Percentiles rank a stretch among this genome's conserved stretches.
Evolutionary conservation across 306 rosid species (phyloP).

Genomic region (Acacia crassicarpa): DNA sequence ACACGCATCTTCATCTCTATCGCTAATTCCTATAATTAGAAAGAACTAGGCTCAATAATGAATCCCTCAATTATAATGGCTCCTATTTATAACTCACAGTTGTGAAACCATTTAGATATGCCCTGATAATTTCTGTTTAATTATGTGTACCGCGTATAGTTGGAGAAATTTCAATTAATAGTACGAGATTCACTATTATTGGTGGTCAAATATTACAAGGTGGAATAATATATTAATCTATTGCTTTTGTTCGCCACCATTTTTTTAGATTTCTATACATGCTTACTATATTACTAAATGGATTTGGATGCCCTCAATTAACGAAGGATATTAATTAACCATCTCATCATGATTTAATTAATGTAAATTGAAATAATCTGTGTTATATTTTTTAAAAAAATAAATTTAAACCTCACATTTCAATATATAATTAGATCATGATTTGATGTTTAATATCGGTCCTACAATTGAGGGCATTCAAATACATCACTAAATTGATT

Average conservation of each 20-base stretch:
- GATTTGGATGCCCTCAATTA: neutral
- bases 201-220: neutral
- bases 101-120: neutral
- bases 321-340: neutral
- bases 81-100: neutral
- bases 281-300: neutral
- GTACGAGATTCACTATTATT: neutral
- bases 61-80: neutral
- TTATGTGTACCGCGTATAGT: neutral
- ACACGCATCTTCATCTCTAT: neutral
- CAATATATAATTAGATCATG: neutral
- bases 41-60: neutral
- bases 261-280: too few species aligned
- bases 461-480: neutral
- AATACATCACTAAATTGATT: neutral
- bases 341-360: neutral
- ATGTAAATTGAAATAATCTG: neutral
- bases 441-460: neutral
- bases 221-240: too few species aligned
- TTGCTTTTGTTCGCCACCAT: too few species aligned
- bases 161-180: neutral
- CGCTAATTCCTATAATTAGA: neutral
- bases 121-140: neutral
- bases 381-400: too few species aligned
- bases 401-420: neutral